Evolutionary conservation across 306 rosid genomes (phyloP), one percentile per base, ranked within the genome.

Genomic region (Rubus idaeus): DNA sequence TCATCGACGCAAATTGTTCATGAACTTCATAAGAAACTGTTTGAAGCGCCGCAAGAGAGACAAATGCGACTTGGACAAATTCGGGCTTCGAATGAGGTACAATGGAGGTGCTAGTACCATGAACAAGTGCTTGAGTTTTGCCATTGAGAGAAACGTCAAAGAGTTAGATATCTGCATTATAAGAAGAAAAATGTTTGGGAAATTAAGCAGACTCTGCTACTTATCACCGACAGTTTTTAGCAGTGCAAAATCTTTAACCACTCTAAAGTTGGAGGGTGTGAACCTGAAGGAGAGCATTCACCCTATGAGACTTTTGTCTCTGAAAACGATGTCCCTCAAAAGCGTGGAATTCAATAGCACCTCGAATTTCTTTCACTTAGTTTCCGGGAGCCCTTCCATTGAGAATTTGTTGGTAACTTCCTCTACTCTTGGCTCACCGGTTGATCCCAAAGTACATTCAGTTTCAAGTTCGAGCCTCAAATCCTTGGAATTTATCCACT

Each of bases 401-500:
- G 79, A 80, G 71, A 18, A 9, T 14, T 21, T 74, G 64, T 10
- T 10, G 11, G 5, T 74, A 37, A 7, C 42, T 18, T 30, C 35
- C 35, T 30, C 35, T 30, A 30, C 35, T 30, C 35, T 30, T 30
- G 35, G 35, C 35, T 30, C 35, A 1, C 35, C 35, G 2, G 35
- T 30, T 30, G 35, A 30, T 30, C 35, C 35, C 35, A 30, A 30
- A 30, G 35, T 30, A 30, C 35, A 30, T 30, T 2, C 35, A 30
- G 1, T 30, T 70, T 78, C 71, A 0, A 70, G 42, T 21, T 51
- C 17, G 9, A 61, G 44, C 51, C 82, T 78, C 71, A 78, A 78
- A 57, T 70, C 56, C 8, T 11, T 78, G 20, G 64, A 60, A 14
- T 16, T 78, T 71, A 39, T 0, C 2, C 8, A 23, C 35, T 30